These are phyloP conservation scores for Fusarium lyarnte DNA, from an alignment of 2,329 filamentous ascomycete genomes.

Conservation along the genomic window DNA sequence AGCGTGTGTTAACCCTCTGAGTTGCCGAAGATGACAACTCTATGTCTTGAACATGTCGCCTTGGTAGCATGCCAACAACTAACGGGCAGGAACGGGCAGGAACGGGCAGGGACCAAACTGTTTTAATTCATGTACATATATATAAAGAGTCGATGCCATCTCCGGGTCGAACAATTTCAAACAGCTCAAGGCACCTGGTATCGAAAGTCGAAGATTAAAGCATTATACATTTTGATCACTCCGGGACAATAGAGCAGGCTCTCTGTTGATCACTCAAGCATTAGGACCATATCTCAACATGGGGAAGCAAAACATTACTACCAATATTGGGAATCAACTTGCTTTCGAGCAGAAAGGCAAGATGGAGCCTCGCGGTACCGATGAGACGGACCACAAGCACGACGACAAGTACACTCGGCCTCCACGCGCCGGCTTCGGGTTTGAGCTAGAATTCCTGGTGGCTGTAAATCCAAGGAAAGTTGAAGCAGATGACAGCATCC, in stretches of 20 bases:
- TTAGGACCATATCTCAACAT: neutral
- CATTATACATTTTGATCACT: neutral
- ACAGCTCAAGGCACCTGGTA: neutral
- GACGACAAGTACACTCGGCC: constrained; percentile 22
- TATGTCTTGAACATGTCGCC: neutral
- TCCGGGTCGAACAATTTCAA: neutral
- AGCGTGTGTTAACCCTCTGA: neutral
- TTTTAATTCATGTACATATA: neutral
- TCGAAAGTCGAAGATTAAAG: neutral
- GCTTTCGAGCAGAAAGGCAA: neutral
- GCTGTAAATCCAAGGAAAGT: neutral
- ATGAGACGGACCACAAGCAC: neutral
- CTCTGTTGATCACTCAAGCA: neutral
- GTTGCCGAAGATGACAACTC: neutral
- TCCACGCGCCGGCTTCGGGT: constrained; percentile 33
- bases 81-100: neutral
- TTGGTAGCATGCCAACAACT: neutral
- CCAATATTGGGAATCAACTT: neutral
- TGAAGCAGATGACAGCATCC: constrained; percentile 1
- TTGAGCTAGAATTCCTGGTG: constrained; percentile 35
- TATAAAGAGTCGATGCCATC: neutral
- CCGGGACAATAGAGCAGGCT: neutral
- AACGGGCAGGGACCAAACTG: neutral
- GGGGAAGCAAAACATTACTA: neutral
- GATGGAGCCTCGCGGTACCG: neutral